These are phyloP conservation scores for Zygoascus meyerae DNA, from an alignment of 1,139 yeast genomes.

Conservation along the genomic window DNA sequence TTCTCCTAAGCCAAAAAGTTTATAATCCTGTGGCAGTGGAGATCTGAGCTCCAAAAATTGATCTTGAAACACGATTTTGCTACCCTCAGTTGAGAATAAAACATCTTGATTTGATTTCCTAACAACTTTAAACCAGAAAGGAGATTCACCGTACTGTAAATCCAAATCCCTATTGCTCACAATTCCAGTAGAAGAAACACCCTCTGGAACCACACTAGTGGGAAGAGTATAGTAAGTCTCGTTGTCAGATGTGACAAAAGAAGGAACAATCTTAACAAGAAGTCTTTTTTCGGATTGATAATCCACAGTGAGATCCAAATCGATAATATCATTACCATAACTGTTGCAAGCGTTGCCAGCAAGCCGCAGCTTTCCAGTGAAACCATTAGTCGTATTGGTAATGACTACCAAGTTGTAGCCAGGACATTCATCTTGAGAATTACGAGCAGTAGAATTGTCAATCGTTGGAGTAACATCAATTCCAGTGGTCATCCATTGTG, in stretches of 20 bases:
- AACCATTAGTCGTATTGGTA: conserved; percentile 22
- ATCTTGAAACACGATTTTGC: conserved; percentile 34
- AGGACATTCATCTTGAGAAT: conserved; percentile 30
- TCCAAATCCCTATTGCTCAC: conserved; percentile 26
- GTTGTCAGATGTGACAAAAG: conserved; percentile 24
- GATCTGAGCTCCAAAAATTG: conserved; percentile 35
- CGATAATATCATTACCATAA: conserved; percentile 34
- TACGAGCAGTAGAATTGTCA: conserved; percentile 29
- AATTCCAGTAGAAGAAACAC: conserved; percentile 18
- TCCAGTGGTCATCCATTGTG: conserved; percentile 1
- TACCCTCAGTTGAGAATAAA: conserved; percentile 32
- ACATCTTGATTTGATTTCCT: conserved; percentile 29
- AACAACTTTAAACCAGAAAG: conserved; percentile 31
- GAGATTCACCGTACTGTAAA: conserved; percentile 23
- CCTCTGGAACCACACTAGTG: conserved; percentile 28
- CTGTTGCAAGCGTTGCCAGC: conserved; percentile 29
- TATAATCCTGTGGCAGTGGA: conserved; percentile 29
- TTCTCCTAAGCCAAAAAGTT: conserved; percentile 35
- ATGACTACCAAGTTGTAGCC: conserved; percentile 28
- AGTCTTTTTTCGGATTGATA: conserved; percentile 31
- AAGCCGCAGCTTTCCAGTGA: conserved; percentile 28
- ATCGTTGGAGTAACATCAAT: conserved; percentile 25
- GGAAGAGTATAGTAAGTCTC: conserved; percentile 29
- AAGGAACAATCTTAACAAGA: conserved; percentile 31
- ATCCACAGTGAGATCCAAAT: conserved; percentile 30